These are phyloP conservation scores for Penicillium lagena DNA, from an alignment of 495 filamentous ascomycete species.

Conservation along the genomic window DNA sequence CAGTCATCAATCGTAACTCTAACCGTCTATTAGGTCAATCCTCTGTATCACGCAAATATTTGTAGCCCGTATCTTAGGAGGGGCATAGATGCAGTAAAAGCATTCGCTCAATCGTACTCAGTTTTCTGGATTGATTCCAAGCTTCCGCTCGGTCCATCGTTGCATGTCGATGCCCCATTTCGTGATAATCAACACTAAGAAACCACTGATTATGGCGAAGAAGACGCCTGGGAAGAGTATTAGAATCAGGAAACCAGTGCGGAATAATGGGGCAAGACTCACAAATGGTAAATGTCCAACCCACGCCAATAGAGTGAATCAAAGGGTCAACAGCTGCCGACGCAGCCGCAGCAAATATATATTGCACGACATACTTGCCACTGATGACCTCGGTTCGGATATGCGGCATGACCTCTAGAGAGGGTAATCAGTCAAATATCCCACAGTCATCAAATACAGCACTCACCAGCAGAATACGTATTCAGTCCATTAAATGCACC, in stretches of 20 bases:
- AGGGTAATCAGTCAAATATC: background rate
- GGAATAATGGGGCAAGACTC: conserved; percentile 4
- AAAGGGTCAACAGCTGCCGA: conserved; percentile 60
- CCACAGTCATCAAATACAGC: conserved; percentile 12
- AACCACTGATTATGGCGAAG: conserved; percentile 25
- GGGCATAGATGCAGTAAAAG: background rate
- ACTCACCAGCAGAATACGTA: conserved; percentile 68
- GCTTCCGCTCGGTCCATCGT: conserved; percentile 28
- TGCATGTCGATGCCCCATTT: conserved; percentile 39
- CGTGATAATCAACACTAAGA: conserved; percentile 27
- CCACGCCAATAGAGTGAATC: conserved; percentile 60
- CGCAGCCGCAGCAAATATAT: conserved; percentile 59
- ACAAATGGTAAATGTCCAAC: conserved; percentile 48
- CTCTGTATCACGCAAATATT: conserved; percentile 2
- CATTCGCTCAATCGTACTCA: background rate
- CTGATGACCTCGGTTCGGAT: conserved; percentile 61
- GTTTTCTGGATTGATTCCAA: conserved; percentile 14
- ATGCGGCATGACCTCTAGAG: conserved; percentile 32
- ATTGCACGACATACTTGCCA: conserved; percentile 67
- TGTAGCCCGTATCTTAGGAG: background rate
- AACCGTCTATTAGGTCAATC: background rate
- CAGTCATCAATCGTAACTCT: no score
- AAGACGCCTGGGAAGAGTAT: conserved; percentile 20
- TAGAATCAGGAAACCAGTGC: background rate
- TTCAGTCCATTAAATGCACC: conserved; percentile 68